A percentile compares a stretch with the other conserved stretches of the same genome.
Conservation (phyloP, 768 basidiomycete species). For the Rhodotorula kratochvilovae region DNA sequence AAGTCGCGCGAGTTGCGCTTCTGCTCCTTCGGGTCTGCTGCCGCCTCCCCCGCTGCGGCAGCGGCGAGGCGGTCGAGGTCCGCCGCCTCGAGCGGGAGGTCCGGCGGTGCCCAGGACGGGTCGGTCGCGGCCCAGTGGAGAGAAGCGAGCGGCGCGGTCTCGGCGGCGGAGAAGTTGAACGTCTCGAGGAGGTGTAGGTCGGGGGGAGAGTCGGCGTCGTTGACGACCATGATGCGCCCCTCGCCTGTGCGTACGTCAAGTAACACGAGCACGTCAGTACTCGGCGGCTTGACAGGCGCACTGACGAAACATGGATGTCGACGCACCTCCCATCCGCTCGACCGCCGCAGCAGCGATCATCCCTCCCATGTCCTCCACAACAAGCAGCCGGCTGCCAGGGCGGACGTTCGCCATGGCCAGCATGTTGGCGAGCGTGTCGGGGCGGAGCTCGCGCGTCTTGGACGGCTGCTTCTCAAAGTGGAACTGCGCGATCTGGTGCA, state of each 20-base stretch:
- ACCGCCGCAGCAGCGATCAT: slow-evolving; percentile 76
- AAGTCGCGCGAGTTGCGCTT: slow-evolving; percentile 49
- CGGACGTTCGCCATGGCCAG: slow-evolving; percentile 74
- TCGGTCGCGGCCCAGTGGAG: slow-evolving; percentile 90
- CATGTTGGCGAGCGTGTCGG: slow-evolving; percentile 84
- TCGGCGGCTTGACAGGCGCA: background rate
- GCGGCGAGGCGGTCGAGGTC: background rate
- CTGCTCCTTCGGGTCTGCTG: slow-evolving; percentile 47
- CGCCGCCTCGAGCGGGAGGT: slow-evolving; percentile 31
- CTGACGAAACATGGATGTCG: too few species aligned
- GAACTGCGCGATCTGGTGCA: slow-evolving; percentile 81
- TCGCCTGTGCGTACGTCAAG: slow-evolving; percentile 53
- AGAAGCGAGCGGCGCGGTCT: slow-evolving; percentile 57
- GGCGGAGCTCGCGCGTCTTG: slow-evolving; percentile 70
- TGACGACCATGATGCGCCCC: slow-evolving; percentile 76
- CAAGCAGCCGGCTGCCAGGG: slow-evolving; percentile 80
- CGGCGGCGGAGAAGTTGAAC: slow-evolving; percentile 73
- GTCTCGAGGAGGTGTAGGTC: slow-evolving; percentile 74
- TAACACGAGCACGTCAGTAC: background rate
- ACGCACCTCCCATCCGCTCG: slow-evolving; percentile 75
- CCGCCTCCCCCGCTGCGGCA: background rate
- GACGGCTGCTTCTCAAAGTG: slow-evolving; percentile 77
- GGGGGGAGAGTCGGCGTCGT: slow-evolving; percentile 86
- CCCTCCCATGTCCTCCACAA: slow-evolving; percentile 88
- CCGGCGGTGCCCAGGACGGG: slow-evolving; percentile 67